Evolutionary conservation across 1,284 basidiomycete genomes (phyloP).

Genomic region (Leccinum ponderosum): DNA sequence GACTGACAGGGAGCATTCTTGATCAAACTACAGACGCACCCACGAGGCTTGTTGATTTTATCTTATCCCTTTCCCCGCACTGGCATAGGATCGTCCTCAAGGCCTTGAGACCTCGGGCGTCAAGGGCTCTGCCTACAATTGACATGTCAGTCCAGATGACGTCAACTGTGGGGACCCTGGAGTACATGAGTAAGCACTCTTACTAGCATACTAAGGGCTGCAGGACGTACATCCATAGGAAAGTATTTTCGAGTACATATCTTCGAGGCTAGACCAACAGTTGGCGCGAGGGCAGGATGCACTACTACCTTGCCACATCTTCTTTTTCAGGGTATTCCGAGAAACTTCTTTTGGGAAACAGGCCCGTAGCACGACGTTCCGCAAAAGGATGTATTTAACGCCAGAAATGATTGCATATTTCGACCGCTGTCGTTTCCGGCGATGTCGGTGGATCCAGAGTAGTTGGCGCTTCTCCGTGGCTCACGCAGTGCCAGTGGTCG

Average conservation of each 20-base stretch:
- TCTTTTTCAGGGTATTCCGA: neutral
- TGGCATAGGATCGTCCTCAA: neutral
- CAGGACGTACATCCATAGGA: neutral
- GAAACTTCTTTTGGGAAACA: neutral
- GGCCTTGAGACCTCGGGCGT: neutral
- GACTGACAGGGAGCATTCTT: neutral
- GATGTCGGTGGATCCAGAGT: conserved; percentile 10
- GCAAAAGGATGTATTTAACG: neutral
- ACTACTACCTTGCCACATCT: neutral
- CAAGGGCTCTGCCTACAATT: neutral
- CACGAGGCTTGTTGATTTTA: neutral
- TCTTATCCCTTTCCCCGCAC: neutral
- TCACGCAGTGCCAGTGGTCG: neutral
- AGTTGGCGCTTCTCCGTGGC: neutral
- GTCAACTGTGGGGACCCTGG: neutral
- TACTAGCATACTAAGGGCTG: neutral
- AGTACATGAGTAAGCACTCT: neutral
- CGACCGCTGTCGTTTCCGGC: conserved; percentile 1
- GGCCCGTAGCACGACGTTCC: neutral
- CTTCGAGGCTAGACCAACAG: neutral
- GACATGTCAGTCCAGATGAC: neutral
- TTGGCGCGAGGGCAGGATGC: neutral
- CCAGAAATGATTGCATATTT: neutral
- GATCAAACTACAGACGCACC: neutral
- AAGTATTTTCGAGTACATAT: neutral